These are phyloP conservation scores for Parmelia sp. DNA, from an alignment of 495 filamentous ascomycete species.

Conservation along the genomic window DNA sequence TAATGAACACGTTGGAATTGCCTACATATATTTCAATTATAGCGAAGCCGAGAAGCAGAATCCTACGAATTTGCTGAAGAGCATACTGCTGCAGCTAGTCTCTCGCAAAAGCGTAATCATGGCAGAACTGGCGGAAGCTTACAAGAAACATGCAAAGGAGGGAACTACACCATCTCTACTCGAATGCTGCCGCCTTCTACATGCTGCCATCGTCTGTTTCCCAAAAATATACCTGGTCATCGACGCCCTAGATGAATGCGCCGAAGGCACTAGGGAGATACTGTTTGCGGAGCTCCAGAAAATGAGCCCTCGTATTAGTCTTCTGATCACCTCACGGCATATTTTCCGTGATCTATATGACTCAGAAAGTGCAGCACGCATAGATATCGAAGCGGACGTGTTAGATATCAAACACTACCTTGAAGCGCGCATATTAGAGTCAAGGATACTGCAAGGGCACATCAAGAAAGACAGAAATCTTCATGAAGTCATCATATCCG, in stretches of 20 bases:
- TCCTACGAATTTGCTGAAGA: constrained; percentile 21
- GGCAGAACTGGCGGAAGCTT: not conserved
- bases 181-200: constrained; percentile 31
- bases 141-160: constrained; percentile 5
- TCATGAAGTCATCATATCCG: constrained; percentile 8
- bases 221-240: constrained; percentile 36
- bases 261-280: constrained; percentile 14
- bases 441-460: constrained; percentile 1
- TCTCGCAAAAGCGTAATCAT: not conserved
- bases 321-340: constrained; percentile 32
- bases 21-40: constrained; percentile 35
- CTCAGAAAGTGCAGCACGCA: constrained; percentile 14
- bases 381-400: constrained; percentile 29
- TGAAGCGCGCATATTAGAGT: constrained; percentile 8
- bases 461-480: constrained; percentile 10
- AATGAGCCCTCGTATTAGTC: constrained; percentile 10
- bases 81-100: constrained; percentile 32
- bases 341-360: constrained; percentile 20
- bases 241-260: constrained; percentile 39
- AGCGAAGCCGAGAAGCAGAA: constrained; percentile 30
- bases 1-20: constrained; percentile 22
- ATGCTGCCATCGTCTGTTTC: constrained; percentile 23
- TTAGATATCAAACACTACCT: constrained; percentile 32
- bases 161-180: constrained; percentile 30
- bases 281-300: constrained; percentile 20